Base-by-base conservation (phyloP, 495 filamentous ascomycete species). In the Penicillium crystallinum region DNA sequence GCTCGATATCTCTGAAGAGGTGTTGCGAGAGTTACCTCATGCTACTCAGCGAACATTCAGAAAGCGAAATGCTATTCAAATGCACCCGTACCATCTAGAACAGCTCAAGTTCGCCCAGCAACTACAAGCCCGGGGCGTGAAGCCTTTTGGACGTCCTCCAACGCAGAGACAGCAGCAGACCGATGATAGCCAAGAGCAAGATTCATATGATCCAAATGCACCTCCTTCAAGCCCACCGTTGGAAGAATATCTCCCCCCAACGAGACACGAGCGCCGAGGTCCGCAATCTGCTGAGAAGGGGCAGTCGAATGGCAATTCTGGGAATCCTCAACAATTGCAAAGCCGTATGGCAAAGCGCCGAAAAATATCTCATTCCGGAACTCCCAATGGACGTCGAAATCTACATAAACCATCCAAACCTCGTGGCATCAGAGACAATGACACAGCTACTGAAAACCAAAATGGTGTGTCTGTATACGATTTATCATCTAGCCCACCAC, bases 71-170 rank as follows among this genome's bases (percentile, higher is more conserved):
- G 81, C 86, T 3, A 89, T 89, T 29, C 88, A 91, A 59, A 66
- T 89, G 44, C 85, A 88, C 54, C 87, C 87, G 1, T 89, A 89
- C 58, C 63, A 81, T 4, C 56, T 88, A 11, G 87, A 90, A 59
- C 78, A 78, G 55, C 83, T 76, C 12, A 79, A 80, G 48, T 87
- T 87, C 58, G 72, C 73, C 15, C 77, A 66, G 6, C 71, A 75
- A 14, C 73, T 87, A 58, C 81, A 78, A 48, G 78, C 79, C 4
- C 71, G 83, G 30, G 85, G 85, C 0, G 53, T 89, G 10, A 82
- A 80, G 33, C 31, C 45, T 6, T 35, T 47, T 17, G 31, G 45
- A 27, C 45, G 33, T 9, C 31, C 45, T 18, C 8, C 38, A 17
- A 18, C 30, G 48, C 64, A 43, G 45, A 63, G 10, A 58, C 53